Evolutionary conservation across 1,284 basidiomycete genomes (phyloP).

Genomic region (Ganoderma meredithae): DNA sequence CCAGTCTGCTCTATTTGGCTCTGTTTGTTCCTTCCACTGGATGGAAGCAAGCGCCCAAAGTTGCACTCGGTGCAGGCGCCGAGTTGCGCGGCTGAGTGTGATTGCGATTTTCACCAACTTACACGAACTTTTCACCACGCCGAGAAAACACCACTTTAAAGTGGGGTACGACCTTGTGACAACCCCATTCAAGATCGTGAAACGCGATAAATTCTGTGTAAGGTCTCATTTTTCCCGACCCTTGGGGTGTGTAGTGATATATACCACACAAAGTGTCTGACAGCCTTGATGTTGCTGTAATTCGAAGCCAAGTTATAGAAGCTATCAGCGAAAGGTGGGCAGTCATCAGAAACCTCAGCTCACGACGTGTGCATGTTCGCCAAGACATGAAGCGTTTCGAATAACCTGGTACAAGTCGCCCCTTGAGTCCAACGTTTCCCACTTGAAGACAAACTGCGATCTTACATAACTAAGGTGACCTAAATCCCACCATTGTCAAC

Average conservation of each 20-base stretch:
- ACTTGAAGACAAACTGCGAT: neutral
- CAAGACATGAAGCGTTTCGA: slow-evolving; percentile 13
- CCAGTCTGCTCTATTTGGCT: too few relatives aligned
- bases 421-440: neutral
- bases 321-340: neutral
- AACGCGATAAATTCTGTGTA: too few relatives aligned
- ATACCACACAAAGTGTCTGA: slow-evolving; percentile 6
- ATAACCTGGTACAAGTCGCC: neutral
- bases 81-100: too few relatives aligned
- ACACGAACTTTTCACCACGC: too few relatives aligned
- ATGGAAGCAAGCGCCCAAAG: too few relatives aligned
- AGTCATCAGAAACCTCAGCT: neutral
- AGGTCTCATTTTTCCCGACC: too few relatives aligned
- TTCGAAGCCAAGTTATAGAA: slow-evolving; percentile 9
- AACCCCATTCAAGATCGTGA: too few relatives aligned
- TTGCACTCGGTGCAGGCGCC: too few relatives aligned
- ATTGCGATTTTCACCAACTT: too few relatives aligned
- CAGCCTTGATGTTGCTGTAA: neutral
- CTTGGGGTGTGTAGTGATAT: neutral
- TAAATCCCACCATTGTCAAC: neutral
- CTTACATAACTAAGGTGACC: slow-evolving; percentile 11
- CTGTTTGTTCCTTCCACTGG: too few relatives aligned
- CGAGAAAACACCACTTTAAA: too few relatives aligned
- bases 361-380: slow-evolving; percentile 13
- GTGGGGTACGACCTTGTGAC: too few relatives aligned